Evolutionary conservation across 345 rosid genomes (phyloP).

Genomic region (Rhizophora mangle): DNA sequence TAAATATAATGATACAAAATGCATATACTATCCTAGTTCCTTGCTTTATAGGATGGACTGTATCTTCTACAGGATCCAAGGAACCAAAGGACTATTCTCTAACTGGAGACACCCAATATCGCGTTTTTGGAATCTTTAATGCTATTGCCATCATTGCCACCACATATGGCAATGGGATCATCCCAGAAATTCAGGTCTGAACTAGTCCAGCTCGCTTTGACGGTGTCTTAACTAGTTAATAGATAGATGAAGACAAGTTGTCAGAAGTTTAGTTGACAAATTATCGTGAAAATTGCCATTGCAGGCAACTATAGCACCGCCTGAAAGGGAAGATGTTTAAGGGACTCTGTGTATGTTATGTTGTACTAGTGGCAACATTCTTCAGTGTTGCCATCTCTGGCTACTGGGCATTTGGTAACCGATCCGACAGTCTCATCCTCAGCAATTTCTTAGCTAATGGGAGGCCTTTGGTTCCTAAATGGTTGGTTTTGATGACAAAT

Average conservation of each 20-base stretch:
- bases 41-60: neutral
- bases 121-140: constrained; percentile 61
- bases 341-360: constrained; percentile 69
- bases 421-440: constrained; percentile 55
- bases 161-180: constrained; percentile 77
- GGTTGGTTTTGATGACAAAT: constrained; percentile 66
- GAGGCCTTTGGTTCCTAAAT: constrained; percentile 51
- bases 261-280: no score
- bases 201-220: neutral
- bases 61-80: constrained; percentile 43
- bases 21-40: neutral
- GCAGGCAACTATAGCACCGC: constrained; percentile 83
- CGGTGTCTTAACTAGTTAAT: neutral
- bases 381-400: constrained; percentile 75
- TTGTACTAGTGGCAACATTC: constrained; percentile 46
- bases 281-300: neutral
- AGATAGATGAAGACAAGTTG: no score
- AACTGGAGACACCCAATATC: constrained; percentile 39
- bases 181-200: constrained; percentile 85
- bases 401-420: constrained; percentile 90
- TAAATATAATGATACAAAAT: neutral
- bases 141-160: constrained; percentile 84
- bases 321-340: constrained; percentile 87
- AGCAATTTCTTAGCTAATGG: constrained; percentile 48
- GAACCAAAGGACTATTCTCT: constrained; percentile 62